Base-by-base conservation (phyloP, 306 rosid species). In the Dryas alaskensis region DNA sequence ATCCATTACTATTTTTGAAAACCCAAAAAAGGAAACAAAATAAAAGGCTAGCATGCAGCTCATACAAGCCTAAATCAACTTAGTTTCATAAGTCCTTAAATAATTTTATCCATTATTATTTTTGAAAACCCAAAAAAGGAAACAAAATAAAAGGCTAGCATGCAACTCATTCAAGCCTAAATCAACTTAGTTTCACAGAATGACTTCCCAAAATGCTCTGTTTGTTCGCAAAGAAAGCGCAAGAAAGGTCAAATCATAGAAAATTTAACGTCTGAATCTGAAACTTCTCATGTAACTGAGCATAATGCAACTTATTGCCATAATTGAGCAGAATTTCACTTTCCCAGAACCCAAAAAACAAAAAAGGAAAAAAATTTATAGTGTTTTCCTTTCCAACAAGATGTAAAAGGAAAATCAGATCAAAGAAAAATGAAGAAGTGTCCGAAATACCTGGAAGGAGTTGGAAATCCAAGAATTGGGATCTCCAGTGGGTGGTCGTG, bases 381-480 rank as follows among this genome's bases (percentile, higher is more conserved):
- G 27, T 42, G 52, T 45, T 48, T 82, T 69, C 78, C 69, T 72
- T 83, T 76, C 71, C 27, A 14, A 69, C 68, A 69, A 52, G 67
- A 77, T 71, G 44, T 57, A 80, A 81, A 60, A 44, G 43, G 14
- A 10, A 72, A 82, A 69, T 47, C 81, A 81, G 96, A 86, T 90
- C 93, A 84, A 81, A 67, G 69, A 58, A 67, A 59, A 58, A 46
- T 11, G 47, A 14, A 76, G n/a, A 47, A 72, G 73, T 45, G 10
- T 14, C 3, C 10, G 50, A 19, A 57, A 54, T 80, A 86, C 86
- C 86, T 19, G 22, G 60, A 27, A 13, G 44, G 85, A 48, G 74
- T 54, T 17, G 57, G 48, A 45, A 53, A 55, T 4, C 48, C 58
- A 22, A 17, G 31, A 17, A 50, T 39, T 17, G 22, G 65, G 81